Evolutionary conservation across 2,329 filamentous ascomycete species (phyloP).

Genomic region (Microdochium paspali): DNA sequence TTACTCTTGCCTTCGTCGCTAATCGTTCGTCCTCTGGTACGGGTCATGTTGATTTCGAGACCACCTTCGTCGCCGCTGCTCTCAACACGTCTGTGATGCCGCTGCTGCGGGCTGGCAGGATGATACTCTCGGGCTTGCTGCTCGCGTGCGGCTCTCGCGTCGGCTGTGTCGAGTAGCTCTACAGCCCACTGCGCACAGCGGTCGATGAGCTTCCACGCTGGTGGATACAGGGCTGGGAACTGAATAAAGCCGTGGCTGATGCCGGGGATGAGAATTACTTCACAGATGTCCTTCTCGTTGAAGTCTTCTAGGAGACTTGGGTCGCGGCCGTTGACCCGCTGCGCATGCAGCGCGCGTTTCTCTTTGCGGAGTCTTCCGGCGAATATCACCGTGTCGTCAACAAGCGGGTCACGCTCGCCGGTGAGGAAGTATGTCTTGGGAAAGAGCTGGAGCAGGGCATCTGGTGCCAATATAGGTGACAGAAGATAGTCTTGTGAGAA

Average conservation of each 20-base stretch:
- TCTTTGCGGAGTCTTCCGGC: constrained; percentile 79
- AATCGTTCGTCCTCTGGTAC: constrained; percentile 25
- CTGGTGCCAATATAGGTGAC: constrained; percentile 82
- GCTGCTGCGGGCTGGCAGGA: constrained; percentile 1
- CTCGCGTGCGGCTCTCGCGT: constrained; percentile 22
- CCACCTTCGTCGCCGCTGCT: constrained; percentile 76
- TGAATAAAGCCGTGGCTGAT: constrained; percentile 92
- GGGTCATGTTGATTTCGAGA: constrained; percentile 68
- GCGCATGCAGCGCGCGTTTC: constrained; percentile 46
- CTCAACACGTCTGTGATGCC: constrained; percentile 39
- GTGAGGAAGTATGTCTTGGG: constrained; percentile 93
- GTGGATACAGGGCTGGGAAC: constrained; percentile 79
- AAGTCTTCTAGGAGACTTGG: constrained; percentile 44
- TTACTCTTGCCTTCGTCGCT: constrained; percentile 7
- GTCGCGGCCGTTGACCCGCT: constrained; percentile 33
- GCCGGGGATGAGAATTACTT: constrained; percentile 78
- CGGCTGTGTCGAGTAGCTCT: constrained; percentile 56
- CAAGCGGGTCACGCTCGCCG: constrained; percentile 87
- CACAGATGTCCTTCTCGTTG: constrained; percentile 64
- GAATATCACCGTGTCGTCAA: constrained; percentile 96
- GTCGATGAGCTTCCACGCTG: constrained; percentile 81
- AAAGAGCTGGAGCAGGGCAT: constrained; percentile 73
- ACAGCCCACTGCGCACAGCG: constrained; percentile 74
- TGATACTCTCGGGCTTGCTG: constrained; percentile 15
- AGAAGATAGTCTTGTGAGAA: constrained; percentile 87